A percentile compares a stretch with the other conserved stretches of the same genome.
Evolutionary conservation across 768 basidiomycete species (phyloP).

Genomic region (Lactarius evosmus): DNA sequence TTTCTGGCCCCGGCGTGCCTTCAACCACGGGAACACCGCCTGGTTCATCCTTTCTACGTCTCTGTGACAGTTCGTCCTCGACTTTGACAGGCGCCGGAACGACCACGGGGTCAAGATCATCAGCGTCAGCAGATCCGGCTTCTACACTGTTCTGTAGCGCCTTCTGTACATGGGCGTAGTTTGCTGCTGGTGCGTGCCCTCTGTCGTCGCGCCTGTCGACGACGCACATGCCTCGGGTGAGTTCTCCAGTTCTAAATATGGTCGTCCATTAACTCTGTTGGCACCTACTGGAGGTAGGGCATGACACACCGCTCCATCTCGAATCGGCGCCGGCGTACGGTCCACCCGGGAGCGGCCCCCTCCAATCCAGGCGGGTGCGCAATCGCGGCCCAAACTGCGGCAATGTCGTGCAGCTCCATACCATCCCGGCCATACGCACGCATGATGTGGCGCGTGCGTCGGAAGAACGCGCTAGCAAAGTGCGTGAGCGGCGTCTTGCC

Average conservation of each 20-base stretch:
- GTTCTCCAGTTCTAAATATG: conserved; percentile 59
- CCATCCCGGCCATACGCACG: conserved; percentile 75
- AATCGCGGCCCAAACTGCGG: conserved; percentile 85
- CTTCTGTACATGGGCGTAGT: conserved; percentile 60
- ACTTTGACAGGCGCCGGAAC: conserved; percentile 55
- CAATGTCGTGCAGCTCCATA: conserved; percentile 89
- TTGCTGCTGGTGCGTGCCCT: conserved; percentile 63
- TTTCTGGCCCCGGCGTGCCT: conserved; percentile 61
- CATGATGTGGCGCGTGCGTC: conserved; percentile 74
- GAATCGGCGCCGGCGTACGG: conserved; percentile 31
- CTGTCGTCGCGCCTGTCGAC: conserved; percentile 71
- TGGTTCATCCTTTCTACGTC: background rate
- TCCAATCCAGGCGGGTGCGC: conserved; percentile 50
- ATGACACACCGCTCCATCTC: conserved; percentile 24
- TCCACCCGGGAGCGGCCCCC: conserved; percentile 54
- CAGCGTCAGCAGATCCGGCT: conserved; percentile 28
- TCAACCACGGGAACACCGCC: conserved; percentile 42
- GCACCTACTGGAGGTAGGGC: background rate
- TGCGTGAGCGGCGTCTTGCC: conserved; percentile 62
- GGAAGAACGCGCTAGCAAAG: conserved; percentile 78
- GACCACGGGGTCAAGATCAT: conserved; percentile 39
- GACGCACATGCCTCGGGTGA: conserved; percentile 85
- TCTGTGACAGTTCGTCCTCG: conserved; percentile 33
- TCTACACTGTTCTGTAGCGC: conserved; percentile 42
- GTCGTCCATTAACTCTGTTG: background rate